phyloP scores from a whole-genome alignment of 2,329 filamentous ascomycete species.

The Calonectria pteridis region DNA sequence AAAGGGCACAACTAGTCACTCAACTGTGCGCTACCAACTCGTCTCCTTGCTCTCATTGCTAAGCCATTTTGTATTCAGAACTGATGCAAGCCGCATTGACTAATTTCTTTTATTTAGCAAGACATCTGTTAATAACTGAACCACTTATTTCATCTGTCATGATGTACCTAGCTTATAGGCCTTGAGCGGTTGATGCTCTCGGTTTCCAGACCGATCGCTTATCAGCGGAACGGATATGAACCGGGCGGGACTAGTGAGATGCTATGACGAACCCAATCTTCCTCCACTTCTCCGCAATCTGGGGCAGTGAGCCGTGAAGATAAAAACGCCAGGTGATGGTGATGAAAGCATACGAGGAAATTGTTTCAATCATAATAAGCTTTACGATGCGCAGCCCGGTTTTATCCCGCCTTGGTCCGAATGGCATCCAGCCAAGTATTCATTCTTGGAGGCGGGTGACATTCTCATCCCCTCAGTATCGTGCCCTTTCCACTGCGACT shows the following conservation, averaged over 20 bases:
- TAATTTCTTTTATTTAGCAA: background rate
- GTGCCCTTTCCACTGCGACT: background rate
- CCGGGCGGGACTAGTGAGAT: conserved; percentile 1
- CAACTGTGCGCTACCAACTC: background rate
- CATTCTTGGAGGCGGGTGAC: background rate
- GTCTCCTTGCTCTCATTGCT: background rate
- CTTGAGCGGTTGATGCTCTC: background rate
- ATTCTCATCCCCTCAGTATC: background rate
- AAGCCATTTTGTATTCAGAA: background rate
- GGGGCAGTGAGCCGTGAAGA: background rate
- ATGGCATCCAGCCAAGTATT: background rate
- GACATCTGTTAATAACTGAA: background rate
- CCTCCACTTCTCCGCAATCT: background rate
- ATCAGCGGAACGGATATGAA: conserved; percentile 4
- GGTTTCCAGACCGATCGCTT: background rate
- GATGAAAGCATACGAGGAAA: background rate
- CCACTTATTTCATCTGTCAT: background rate
- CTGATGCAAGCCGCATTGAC: background rate
- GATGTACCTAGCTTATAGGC: too few species aligned
- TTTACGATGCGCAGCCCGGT: background rate
- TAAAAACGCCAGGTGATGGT: background rate
- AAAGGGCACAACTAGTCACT: background rate
- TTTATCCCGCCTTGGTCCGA: background rate
- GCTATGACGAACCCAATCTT: background rate
- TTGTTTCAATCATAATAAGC: too few species aligned